phyloP scores from a whole-genome alignment of 2,329 filamentous ascomycete species.

The Botrytis pseudocinerea region DNA sequence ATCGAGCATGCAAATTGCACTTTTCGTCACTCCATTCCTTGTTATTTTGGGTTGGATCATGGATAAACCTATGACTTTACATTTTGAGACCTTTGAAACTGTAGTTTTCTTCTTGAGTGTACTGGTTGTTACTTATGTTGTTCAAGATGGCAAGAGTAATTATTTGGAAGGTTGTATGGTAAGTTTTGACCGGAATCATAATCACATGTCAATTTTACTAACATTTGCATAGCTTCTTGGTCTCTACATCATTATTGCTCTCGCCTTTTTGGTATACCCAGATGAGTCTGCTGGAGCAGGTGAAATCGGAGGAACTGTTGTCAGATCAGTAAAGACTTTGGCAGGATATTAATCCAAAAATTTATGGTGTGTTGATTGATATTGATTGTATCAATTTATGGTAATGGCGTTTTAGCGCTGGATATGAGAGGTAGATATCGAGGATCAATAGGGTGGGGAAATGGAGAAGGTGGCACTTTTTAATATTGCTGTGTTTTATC shows the following conservation, averaged over 20 bases:
- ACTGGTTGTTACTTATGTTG: constrained; percentile 71
- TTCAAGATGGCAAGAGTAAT: constrained; percentile 83
- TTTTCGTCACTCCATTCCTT: constrained; percentile 76
- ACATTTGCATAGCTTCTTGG: constrained; percentile 51
- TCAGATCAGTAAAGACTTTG: constrained; percentile 21
- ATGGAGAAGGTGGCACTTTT: background rate
- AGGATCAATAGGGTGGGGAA: too few relatives aligned
- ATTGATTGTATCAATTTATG: background rate
- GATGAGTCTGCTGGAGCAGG: constrained; percentile 44
- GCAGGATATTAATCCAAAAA: constrained; percentile 18
- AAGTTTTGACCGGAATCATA: constrained; percentile 4
- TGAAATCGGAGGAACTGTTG: constrained; percentile 14
- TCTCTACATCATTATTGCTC: constrained; percentile 57
- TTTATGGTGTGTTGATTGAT: background rate
- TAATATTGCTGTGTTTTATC: background rate
- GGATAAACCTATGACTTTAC: constrained; percentile 66
- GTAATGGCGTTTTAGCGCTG: constrained; percentile 16
- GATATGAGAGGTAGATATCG: constrained; percentile 1
- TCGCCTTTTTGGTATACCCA: constrained; percentile 62
- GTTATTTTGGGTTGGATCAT: constrained; percentile 78
- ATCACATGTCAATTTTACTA: background rate
- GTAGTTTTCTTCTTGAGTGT: constrained; percentile 75
- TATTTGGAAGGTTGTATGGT: constrained; percentile 78
- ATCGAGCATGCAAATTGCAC: constrained; percentile 77
- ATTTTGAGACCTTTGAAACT: constrained; percentile 79